Evolutionary conservation across 495 filamentous ascomycete genomes (phyloP).

Genomic region (Talaromyces liani): DNA sequence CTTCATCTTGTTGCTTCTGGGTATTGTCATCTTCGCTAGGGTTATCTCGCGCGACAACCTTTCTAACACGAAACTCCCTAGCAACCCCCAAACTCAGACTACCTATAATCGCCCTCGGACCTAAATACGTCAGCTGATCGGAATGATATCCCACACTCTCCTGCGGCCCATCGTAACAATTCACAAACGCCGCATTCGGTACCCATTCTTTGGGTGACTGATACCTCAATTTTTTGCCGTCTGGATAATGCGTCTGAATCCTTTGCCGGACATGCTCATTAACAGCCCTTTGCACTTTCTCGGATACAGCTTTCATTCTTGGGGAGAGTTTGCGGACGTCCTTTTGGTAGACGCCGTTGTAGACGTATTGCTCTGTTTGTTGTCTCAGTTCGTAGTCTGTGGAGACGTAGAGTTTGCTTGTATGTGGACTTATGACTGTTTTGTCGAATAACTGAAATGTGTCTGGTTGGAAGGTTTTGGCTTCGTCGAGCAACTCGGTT

Average conservation of each 20-base stretch:
- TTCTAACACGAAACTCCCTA: conserved; percentile 81
- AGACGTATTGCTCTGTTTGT: conserved; percentile 65
- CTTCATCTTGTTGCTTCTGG: conserved; percentile 11
- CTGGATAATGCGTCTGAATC: conserved; percentile 53
- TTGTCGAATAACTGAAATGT: conserved; percentile 83
- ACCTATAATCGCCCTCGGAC: conserved; percentile 80
- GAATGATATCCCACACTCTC: conserved; percentile 87
- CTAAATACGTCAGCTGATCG: conserved; percentile 89
- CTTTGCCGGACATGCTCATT: conserved; percentile 64
- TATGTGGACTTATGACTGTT: conserved; percentile 74
- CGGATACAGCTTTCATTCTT: conserved; percentile 56
- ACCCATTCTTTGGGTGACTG: conserved; percentile 59
- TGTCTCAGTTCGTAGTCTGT: conserved; percentile 45
- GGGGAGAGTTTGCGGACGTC: conserved; percentile 71
- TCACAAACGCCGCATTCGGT: conserved; percentile 88
- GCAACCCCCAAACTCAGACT: conserved; percentile 84
- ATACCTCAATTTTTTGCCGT: conserved; percentile 64
- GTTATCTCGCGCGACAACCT: conserved; percentile 55
- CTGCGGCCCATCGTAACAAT: conserved; percentile 74
- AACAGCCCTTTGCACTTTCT: conserved; percentile 61
- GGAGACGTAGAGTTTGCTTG: conserved; percentile 72
- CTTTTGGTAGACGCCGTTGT: conserved; percentile 67
- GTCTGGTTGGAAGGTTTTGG: conserved; percentile 61
- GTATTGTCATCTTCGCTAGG: conserved; percentile 17
- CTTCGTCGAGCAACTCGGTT: conserved; percentile 67